A percentile compares a stretch with the other conserved stretches of the same genome.
These are phyloP conservation scores for Malus sieversii DNA, from an alignment of 306 rosid species.

Conservation along the genomic window DNA sequence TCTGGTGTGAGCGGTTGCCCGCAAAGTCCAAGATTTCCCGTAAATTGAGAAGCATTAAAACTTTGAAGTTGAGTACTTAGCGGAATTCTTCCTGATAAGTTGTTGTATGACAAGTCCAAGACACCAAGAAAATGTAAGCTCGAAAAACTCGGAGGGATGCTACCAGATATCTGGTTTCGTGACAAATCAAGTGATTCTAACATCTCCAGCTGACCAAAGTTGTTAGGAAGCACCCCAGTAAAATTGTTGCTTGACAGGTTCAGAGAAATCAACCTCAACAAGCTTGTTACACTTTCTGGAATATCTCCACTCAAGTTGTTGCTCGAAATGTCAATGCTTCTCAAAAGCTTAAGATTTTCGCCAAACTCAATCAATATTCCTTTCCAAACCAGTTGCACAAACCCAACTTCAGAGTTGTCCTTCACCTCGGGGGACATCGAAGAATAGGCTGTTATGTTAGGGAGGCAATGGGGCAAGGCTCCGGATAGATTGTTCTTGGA, in stretches of 20 bases:
- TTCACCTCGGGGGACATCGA: not conserved
- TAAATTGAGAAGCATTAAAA: not conserved
- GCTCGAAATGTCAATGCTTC: conserved; percentile 25
- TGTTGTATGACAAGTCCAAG: conserved; percentile 16
- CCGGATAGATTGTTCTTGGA: conserved; percentile 2
- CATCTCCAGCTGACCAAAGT: not conserved
- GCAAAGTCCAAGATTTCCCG: conserved; percentile 22
- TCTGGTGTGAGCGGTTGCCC: conserved; percentile 12
- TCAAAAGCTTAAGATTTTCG: not conserved
- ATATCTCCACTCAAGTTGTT: conserved; percentile 17
- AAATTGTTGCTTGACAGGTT: conserved; percentile 20
- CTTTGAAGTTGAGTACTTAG: conserved; percentile 13
- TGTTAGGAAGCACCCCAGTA: conserved; percentile 10
- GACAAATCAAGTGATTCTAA: conserved; percentile 26
- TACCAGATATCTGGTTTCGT: conserved; percentile 15
- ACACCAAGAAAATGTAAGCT: not conserved
- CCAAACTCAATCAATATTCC: conserved; percentile 8
- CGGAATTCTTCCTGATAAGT: conserved; percentile 19
- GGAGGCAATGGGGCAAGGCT: not conserved
- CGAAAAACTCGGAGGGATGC: conserved; percentile 8
- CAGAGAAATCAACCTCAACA: conserved; percentile 1
- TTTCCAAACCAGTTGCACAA: conserved; percentile 11
- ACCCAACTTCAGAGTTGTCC: not conserved
- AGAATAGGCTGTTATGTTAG: conserved; percentile 10
- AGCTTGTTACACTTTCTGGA: conserved; percentile 2